Conservation (phyloP, 305 asterid species). For the Rubia tinctorum region DNA sequence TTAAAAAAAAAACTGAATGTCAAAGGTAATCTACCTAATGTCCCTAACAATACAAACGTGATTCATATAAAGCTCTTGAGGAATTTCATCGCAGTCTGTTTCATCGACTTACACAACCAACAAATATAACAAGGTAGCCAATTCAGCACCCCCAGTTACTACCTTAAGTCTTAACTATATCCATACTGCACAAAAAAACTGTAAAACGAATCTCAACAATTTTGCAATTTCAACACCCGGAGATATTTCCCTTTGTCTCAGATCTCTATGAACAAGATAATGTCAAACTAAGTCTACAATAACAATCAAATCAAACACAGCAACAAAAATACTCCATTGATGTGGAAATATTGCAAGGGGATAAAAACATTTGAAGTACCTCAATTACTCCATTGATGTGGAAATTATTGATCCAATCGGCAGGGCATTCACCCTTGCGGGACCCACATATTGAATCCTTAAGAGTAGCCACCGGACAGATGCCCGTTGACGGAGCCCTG, state of each 20-base stretch:
- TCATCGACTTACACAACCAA: not conserved
- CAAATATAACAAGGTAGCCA: not conserved
- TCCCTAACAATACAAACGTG: not conserved
- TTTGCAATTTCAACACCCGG: not conserved
- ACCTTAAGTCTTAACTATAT: not conserved
- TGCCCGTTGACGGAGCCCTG: constrained; percentile 37
- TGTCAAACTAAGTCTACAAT: not conserved
- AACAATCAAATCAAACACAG: not conserved
- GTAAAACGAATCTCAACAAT: not conserved
- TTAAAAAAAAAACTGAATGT: not conserved
- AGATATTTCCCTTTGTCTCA: not conserved
- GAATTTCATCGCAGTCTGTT: not conserved
- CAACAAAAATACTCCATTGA: not conserved
- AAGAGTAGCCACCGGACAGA: constrained; percentile 55
- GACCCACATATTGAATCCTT: constrained; percentile 54
- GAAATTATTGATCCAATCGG: constrained; percentile 37
- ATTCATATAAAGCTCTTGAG: not conserved
- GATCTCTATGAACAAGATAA: not conserved
- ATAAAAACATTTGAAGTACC: constrained; percentile 36
- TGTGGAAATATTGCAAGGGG: not conserved
- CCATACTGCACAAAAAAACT: not conserved
- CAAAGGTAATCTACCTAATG: not conserved
- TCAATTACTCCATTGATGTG: constrained; percentile 53
- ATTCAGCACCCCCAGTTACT: not conserved
- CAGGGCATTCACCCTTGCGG: constrained; percentile 39